Evolutionary conservation across 352 stramenopile species (phyloP).

Genomic region (Pythium dissotocum): DNA sequence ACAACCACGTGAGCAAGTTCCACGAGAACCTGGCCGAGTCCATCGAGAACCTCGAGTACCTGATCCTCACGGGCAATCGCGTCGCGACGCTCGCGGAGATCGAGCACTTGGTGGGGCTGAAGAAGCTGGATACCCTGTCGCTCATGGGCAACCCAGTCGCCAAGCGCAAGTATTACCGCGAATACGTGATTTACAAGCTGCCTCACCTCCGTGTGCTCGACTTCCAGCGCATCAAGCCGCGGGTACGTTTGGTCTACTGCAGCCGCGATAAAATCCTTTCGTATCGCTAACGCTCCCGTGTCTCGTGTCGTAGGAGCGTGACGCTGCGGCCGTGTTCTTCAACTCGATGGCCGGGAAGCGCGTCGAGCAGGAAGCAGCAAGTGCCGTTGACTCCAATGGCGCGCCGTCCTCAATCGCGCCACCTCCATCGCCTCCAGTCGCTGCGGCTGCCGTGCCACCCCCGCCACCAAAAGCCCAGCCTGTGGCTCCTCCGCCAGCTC

Average conservation of each 20-base stretch:
- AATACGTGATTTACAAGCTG: constrained; percentile 92
- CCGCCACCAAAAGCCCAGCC: constrained; percentile 28
- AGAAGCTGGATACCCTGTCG: constrained; percentile 85
- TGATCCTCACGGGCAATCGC: constrained; percentile 92
- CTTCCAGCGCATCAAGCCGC: constrained; percentile 80
- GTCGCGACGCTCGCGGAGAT: constrained; percentile 83
- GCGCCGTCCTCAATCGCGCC: constrained; percentile 25
- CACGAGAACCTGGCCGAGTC: constrained; percentile 71
- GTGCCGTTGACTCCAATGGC: constrained; percentile 27
- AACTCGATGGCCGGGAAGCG: constrained; percentile 72
- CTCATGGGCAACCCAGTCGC: constrained; percentile 89
- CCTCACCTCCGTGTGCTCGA: constrained; percentile 87
- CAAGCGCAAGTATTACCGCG: constrained; percentile 90
- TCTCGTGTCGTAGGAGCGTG: constrained; percentile 54
- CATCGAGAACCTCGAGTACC: constrained; percentile 83
- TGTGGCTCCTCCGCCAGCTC: neutral
- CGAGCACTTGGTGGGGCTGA: constrained; percentile 71
- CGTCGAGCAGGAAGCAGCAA: constrained; percentile 47
- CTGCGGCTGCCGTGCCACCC: constrained; percentile 24
- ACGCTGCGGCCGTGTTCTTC: constrained; percentile 73
- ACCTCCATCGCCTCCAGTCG: constrained; percentile 12
- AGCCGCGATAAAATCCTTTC: too few species aligned
- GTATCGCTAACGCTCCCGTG: neutral
- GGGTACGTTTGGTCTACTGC: constrained; percentile 37
- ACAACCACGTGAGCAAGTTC: constrained; percentile 92